phyloP scores from a whole-genome alignment of 495 filamentous ascomycete genomes.

The Neurospora terricola region DNA sequence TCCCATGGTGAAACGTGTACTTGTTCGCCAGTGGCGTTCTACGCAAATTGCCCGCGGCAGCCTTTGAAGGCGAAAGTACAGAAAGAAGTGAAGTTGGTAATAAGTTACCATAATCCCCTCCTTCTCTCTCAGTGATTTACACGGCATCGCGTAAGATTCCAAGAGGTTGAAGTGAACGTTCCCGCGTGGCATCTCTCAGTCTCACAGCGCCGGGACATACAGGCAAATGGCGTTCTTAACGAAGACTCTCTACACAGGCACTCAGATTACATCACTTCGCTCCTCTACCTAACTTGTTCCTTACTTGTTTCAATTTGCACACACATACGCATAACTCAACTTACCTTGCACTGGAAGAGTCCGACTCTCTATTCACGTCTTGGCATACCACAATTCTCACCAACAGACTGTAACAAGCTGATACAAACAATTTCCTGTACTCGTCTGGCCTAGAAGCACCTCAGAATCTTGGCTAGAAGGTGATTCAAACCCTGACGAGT shows the following conservation, averaged over 20 bases:
- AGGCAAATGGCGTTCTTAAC: neutral
- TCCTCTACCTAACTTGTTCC: too few species aligned
- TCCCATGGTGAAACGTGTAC: neutral
- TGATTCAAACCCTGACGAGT: too few species aligned
- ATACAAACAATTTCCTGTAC: too few species aligned
- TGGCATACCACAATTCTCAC: too few species aligned
- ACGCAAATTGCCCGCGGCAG: neutral
- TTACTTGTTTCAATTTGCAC: too few species aligned
- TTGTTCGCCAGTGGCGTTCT: neutral
- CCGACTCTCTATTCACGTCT: too few species aligned
- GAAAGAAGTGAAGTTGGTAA: neutral
- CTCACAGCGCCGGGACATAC: neutral
- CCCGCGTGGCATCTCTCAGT: neutral
- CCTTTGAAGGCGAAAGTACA: neutral
- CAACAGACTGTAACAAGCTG: too few species aligned
- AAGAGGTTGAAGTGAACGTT: neutral
- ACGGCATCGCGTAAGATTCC: neutral
- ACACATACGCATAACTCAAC: too few species aligned
- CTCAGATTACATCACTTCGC: too few species aligned
- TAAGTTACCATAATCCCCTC: neutral
- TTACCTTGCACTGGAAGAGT: too few species aligned
- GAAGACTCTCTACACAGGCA: neutral
- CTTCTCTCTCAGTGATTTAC: neutral
- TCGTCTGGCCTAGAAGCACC: too few species aligned
- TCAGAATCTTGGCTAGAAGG: too few species aligned